Conservation (phyloP, 1,139 yeast genomes). For the Debaryomycetaceae sp. region DNA sequence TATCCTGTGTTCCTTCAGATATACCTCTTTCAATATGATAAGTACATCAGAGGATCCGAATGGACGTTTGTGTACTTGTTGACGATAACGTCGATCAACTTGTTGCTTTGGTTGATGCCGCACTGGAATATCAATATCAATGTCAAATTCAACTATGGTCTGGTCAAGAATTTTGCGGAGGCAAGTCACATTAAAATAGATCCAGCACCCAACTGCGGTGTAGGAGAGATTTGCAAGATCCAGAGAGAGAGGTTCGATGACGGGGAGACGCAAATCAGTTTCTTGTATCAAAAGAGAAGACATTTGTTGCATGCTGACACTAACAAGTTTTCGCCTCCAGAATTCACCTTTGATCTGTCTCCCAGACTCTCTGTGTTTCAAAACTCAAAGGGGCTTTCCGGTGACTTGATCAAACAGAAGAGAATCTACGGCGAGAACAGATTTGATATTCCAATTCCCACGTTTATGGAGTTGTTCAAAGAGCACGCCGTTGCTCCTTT, state of each 20-base stretch:
- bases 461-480: slow-evolving; percentile 83
- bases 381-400: slow-evolving; percentile 56
- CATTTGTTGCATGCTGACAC: slow-evolving; percentile 62
- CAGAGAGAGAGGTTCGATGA: slow-evolving; percentile 56
- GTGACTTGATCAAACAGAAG: slow-evolving; percentile 51
- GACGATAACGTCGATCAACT: slow-evolving; percentile 66
- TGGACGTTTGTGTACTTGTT: slow-evolving; percentile 89
- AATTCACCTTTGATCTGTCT: slow-evolving; percentile 63
- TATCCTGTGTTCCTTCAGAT: slow-evolving; percentile 75
- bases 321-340: slow-evolving; percentile 73
- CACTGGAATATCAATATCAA: slow-evolving; percentile 83
- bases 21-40: slow-evolving; percentile 69
- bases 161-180: slow-evolving; percentile 49
- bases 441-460: slow-evolving; percentile 94
- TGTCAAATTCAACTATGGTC: slow-evolving; percentile 64
- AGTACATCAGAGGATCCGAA: slow-evolving; percentile 74
- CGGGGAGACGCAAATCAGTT: slow-evolving; percentile 63
- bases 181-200: slow-evolving; percentile 73
- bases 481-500: slow-evolving; percentile 99
- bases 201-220: slow-evolving; percentile 84
- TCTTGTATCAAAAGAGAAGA: slow-evolving; percentile 89
- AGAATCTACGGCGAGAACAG: slow-evolving; percentile 79
- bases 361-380: slow-evolving; percentile 63
- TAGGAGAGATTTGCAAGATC: slow-evolving; percentile 73
- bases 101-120: slow-evolving; percentile 86